These are phyloP conservation scores for Viola pubescens DNA, from an alignment of 441 rosid genomes.

Conservation along the genomic window DNA sequence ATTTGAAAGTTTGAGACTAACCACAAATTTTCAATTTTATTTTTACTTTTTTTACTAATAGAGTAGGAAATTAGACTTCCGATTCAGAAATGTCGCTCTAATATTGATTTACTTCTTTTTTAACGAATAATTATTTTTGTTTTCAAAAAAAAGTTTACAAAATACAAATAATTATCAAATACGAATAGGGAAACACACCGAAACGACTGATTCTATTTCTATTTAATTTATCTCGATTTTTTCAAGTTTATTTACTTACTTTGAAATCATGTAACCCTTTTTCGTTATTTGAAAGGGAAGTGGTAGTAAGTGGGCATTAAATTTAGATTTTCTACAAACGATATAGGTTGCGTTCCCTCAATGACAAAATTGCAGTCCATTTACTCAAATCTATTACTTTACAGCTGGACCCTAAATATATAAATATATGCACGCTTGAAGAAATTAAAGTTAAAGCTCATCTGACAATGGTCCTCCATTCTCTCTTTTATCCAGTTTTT, in stretches of 20 bases:
- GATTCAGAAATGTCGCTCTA: no score
- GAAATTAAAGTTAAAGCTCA: background rate
- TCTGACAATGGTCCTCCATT: no score
- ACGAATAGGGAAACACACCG: no score
- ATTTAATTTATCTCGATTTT: no score
- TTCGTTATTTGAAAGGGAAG: background rate
- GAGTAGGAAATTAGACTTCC: no score
- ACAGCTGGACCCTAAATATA: conserved; percentile 22
- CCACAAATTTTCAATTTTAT: background rate
- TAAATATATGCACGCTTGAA: background rate
- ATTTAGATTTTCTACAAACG: background rate
- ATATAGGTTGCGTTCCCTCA: background rate
- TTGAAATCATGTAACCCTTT: no score
- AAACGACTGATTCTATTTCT: no score
- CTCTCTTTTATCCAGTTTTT: no score
- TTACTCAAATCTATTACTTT: conserved; percentile 8
- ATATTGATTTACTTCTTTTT: no score
- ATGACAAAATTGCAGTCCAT: conserved; percentile 16
- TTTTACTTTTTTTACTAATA: background rate
- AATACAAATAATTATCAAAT: background rate
- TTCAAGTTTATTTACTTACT: no score
- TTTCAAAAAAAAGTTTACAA: background rate
- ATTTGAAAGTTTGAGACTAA: no score
- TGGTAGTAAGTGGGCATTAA: background rate
- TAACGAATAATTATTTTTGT: no score